Conservation (phyloP, 352 stramenopile species). For the Phytophthora pinifolia region DNA sequence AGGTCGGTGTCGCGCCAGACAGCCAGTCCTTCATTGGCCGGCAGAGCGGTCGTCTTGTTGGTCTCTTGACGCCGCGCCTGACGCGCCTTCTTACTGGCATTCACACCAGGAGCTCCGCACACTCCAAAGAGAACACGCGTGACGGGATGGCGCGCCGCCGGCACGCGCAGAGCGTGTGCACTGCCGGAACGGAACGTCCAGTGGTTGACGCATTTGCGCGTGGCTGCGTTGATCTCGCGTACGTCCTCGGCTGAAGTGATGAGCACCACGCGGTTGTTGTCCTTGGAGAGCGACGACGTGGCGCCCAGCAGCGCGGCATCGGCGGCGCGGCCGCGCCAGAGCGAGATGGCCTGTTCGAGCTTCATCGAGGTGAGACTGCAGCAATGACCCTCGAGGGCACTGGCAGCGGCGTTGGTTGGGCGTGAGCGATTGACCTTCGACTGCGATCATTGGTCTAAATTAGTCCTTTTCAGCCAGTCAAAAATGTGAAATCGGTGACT, state of each 20-base stretch:
- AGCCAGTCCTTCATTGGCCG: conserved; percentile 46
- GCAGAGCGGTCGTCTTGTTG: conserved; percentile 29
- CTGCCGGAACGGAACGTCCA: conserved; percentile 69
- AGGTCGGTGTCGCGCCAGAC: conserved; percentile 64
- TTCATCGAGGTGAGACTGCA: conserved; percentile 41
- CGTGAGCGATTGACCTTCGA: conserved; percentile 16
- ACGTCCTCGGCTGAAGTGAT: conserved; percentile 67
- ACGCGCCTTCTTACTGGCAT: conserved; percentile 45
- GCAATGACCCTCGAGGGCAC: conserved; percentile 6
- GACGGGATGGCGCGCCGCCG: conserved; percentile 53
- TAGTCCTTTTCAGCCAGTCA: conserved; percentile 26
- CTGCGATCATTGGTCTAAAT: no score
- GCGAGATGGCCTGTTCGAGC: conserved; percentile 62
- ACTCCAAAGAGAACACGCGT: conserved; percentile 64
- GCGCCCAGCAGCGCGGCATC: conserved; percentile 49
- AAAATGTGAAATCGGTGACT: background rate
- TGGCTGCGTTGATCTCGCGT: conserved; percentile 60
- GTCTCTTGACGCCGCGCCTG: conserved; percentile 35
- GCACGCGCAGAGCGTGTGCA: conserved; percentile 44
- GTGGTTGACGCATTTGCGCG: conserved; percentile 75
- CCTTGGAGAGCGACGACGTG: conserved; percentile 40
- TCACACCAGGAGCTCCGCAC: conserved; percentile 36
- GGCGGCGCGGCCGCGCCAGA: conserved; percentile 61
- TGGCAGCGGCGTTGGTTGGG: conserved; percentile 24
- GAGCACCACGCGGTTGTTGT: conserved; percentile 59